Base-by-base conservation (phyloP, 306 rosid genomes). In the Glycyrrhiza uralensis region DNA sequence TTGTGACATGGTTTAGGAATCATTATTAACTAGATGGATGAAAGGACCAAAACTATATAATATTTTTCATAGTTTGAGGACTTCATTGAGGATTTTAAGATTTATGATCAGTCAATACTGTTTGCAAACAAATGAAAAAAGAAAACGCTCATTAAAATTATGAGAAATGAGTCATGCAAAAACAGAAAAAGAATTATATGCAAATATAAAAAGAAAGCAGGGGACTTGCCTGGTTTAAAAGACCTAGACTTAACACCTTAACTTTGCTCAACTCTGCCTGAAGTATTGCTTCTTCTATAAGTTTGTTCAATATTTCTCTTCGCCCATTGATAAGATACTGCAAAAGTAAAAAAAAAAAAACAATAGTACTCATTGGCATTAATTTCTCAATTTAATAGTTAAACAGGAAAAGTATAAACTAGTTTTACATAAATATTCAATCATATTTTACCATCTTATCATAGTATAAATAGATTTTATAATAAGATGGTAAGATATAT, bases 191-290 rank as follows among this genome's bases (percentile, higher is more conserved):
- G 0, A 56, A 8, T 12, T 7, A 17, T 51, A 15, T n/a, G 41
- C 6, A 61, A 36, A 18, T 36, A 18, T 22, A 22, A 4, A 6
- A 28, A 13, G 22, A 1, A 29, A 14, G 3, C 7, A 46, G 10
- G 4, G 11, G 49, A 49, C 79, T 79, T 66, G 30, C 87, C 84
- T 83, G 87, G 41, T 84, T 84, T 41, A 77, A 50, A 76, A 84
- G 88, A 11, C 83, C 88, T 1, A 84, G 54, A 58, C 83, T 84
- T 66, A 84, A 45, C 36, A 84, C 85, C 75, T 80, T 84, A 47
- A 45, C 85, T 23, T 80, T 70, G 7, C 68, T 64, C 11, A 3
- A 19, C 69, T 84, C 88, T 12, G 88, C 88, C 10, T 84, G 47
- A 35, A 84, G 66, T 63, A 84, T 69, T 33, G 88, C 85, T 38